These are phyloP conservation scores for Metschnikowia lochheadii DNA, from an alignment of 805 yeast genomes.

Conservation along the genomic window DNA sequence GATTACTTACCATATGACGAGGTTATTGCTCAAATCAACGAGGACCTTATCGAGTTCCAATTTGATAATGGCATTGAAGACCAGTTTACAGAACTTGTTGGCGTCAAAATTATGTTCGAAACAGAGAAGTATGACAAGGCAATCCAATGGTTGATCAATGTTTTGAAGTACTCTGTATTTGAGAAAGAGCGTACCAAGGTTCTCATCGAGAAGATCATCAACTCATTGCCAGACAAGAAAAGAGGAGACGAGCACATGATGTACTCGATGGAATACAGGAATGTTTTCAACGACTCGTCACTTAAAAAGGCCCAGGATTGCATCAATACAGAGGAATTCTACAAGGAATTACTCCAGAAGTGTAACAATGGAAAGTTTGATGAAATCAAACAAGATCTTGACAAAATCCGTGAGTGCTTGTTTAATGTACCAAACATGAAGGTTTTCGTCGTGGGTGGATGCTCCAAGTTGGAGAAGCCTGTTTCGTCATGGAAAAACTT, in stretches of 20 bases:
- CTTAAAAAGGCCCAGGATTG: constrained; percentile 63
- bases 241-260: constrained; percentile 64
- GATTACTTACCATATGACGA: constrained; percentile 59
- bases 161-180: constrained; percentile 62
- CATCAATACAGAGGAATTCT: constrained; percentile 57
- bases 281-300: constrained; percentile 55
- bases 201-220: constrained; percentile 57
- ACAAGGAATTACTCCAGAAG: constrained; percentile 39
- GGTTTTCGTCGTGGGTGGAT: constrained; percentile 68
- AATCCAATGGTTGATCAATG: constrained; percentile 69
- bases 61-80: constrained; percentile 56
- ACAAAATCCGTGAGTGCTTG: constrained; percentile 46
- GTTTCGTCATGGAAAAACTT: constrained; percentile 55
- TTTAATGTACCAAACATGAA: constrained; percentile 60
- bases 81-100: constrained; percentile 62
- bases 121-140: constrained; percentile 60
- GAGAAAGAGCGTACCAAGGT: constrained; percentile 70
- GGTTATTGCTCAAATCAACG: constrained; percentile 68
- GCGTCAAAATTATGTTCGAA: constrained; percentile 58
- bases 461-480: constrained; percentile 48
- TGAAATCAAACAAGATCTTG: constrained; percentile 47
- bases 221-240: constrained; percentile 57
- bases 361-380: constrained; percentile 53
- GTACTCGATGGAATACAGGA: constrained; percentile 54
- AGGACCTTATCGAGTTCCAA: constrained; percentile 62